Base-by-base conservation (phyloP, 2,329 filamentous ascomycete genomes). In the Neopestalotiopsis clavispora region DNA sequence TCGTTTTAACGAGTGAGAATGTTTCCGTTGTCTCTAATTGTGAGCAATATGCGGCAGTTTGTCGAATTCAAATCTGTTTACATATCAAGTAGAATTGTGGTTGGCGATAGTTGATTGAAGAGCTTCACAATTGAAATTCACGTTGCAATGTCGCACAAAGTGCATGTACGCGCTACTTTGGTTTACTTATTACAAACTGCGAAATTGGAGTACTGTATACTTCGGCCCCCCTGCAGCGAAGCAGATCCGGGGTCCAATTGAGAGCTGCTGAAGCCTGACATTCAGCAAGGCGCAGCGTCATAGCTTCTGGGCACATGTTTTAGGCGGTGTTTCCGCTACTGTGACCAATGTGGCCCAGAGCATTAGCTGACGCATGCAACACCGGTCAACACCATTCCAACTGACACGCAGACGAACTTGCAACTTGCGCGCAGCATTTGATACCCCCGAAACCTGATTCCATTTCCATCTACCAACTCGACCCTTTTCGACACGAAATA, bases 231-330 rank as follows among this genome's bases (percentile, higher is more conserved):
- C n/a, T 3, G 10, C n/a, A 23, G 20, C 30, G 30, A 32, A 20
- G n/a, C 10, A 45, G 60, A 42, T 63, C 42, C n/a, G 30, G 38
- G 20, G 60, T 42, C 28, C 60, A 65, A 20, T 40, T 20, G 7
- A 20, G 28, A n/a, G n/a, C 28, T 42, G 28, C 60, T n/a, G 38
- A 30, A 38, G 30, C 14, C 17, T 38, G 45, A 52, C 45, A 52
- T 52, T 30, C 40, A 45, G 64, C 60, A 67, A 64, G 42, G 59
- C 65, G 65, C 65, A 69, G 69, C 65, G 66, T 68, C 70, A 65
- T 63, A 67, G 67, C 65, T 65, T 52, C 60, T 42, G 23, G 69
- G 62, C 34, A 20, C 49, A 66, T 67, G 62, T 70, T 67, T 67
- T 70, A 57, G 65, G 58, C 62, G 58, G 59, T 34, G 28, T 13